Evolutionary conservation across 495 filamentous ascomycete species (phyloP).

Genomic region (Tuber microsphaerosporum): DNA sequence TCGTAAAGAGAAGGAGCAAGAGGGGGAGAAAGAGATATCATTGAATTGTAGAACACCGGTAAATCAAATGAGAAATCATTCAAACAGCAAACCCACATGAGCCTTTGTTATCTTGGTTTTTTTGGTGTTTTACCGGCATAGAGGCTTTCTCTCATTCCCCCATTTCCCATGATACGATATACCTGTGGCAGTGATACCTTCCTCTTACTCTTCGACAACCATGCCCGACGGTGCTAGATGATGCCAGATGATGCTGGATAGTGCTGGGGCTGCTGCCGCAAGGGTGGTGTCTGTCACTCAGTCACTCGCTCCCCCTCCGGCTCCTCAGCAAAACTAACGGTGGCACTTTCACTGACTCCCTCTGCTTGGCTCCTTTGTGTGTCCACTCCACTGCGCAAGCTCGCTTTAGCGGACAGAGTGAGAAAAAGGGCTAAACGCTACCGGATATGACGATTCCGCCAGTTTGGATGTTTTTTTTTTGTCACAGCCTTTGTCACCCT

Average conservation of each 20-base stretch:
- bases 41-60: background rate
- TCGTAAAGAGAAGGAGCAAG: constrained; percentile 6
- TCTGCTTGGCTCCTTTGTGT: background rate
- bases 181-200: constrained; percentile 1
- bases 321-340: background rate
- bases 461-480: constrained; percentile 14
- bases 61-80: background rate
- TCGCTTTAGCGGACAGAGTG: background rate
- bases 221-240: background rate
- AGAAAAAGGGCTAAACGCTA: constrained; percentile 24
- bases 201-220: background rate
- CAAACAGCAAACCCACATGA: background rate
- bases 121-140: background rate
- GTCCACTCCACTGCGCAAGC: constrained; percentile 1
- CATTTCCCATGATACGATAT: background rate
- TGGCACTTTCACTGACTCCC: background rate
- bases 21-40: background rate
- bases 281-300: background rate
- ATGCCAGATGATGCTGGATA: background rate
- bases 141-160: background rate
- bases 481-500: constrained; percentile 23
- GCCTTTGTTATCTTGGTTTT: background rate
- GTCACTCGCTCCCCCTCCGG: background rate
- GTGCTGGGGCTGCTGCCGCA: background rate
- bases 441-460: constrained; percentile 31